Evolutionary conservation across 495 filamentous ascomycete genomes (phyloP), one percentile per base, ranked within the genome.

Genomic region (Lasiosphaeria hispida): DNA sequence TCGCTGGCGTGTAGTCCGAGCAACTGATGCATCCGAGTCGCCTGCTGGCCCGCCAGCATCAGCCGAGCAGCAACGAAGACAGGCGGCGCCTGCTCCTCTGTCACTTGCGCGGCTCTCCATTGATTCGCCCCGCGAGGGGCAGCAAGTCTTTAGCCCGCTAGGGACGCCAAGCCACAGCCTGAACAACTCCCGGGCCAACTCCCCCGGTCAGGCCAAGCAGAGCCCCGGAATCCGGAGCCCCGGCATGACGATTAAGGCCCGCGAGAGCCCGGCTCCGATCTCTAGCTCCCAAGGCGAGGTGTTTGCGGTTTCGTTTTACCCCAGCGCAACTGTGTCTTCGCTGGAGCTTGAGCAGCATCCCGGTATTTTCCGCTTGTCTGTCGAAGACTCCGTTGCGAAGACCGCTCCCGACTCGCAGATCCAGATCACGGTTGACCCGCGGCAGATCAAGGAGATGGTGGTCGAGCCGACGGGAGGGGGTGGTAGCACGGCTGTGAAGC

Each of bases 381-480:
- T 63, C 0, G 61, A 30, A 30, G 23, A 64, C 37, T 37, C 48
- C 13, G 43, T 50, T 10, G 53, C 57, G 0, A 38, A 30, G 4
- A 52, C 60, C 4, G 53, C 36, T 2, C 39, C 52, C 2, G 51
- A 37, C 10, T 7, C 45, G 8, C n/a, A 34, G 15, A n/a, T 37
- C 10, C 2, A 34, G 30, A n/a, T 68, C 15, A 54, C 61, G 8
- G 53, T 70, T 15, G 63, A 66, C n/a, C 61, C 69, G 2, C 56
- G 57, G 30, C 53, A 59, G 41, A 23, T 68, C 19, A 61, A 60
- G 10, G 34, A 37, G 4, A 48, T 42, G 2, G 62, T 50, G 8
- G 64, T 62, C 7, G n/a, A 58, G 53, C 40, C 15, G 17, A 15
- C 43, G 33, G 41, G 30, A 51, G 11, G 10, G 50, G 23, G 6